Evolutionary conservation across 768 basidiomycete species (phyloP).

Genomic region (Paxillus ammoniavirescens): DNA sequence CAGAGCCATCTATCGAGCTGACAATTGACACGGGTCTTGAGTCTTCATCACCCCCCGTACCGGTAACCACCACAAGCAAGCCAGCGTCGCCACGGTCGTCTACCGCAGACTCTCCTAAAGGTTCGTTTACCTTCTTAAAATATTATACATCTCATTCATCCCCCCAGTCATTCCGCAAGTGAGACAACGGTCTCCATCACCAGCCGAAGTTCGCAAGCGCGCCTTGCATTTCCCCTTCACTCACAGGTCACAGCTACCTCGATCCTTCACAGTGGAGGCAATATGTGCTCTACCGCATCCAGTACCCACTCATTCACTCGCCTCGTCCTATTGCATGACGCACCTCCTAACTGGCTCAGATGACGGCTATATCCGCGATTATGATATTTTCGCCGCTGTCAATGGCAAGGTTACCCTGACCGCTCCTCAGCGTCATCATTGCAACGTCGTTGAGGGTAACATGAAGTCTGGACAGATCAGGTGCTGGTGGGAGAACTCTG

Average conservation of each 20-base stretch:
- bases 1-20: conserved; percentile 37
- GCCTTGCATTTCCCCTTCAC: conserved; percentile 35
- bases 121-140: conserved; percentile 18
- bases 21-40: conserved; percentile 30
- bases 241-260: conserved; percentile 36
- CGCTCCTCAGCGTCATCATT: conserved; percentile 85
- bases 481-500: conserved; percentile 87
- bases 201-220: conserved; percentile 51
- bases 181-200: conserved; percentile 48
- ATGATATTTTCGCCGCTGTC: conserved; percentile 85
- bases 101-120: conserved; percentile 34
- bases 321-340: conserved; percentile 81
- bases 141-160: conserved; percentile 16
- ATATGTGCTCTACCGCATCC: conserved; percentile 91
- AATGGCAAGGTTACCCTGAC: conserved; percentile 87
- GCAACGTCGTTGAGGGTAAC: conserved; percentile 87
- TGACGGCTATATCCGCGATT: conserved; percentile 91
- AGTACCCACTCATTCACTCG: conserved; percentile 83
- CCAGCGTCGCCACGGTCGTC: conserved; percentile 26
- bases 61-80: conserved; percentile 19
- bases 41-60: conserved; percentile 26
- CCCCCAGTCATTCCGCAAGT: conserved; percentile 22
- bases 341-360: conserved; percentile 90
- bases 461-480: conserved; percentile 86
- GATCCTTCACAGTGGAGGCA: conserved; percentile 84